A percentile compares a stretch with the other conserved stretches of the same genome.
These are phyloP conservation scores for Arctium minus DNA, from an alignment of 129 eudicot genomes.

Conservation along the genomic window DNA sequence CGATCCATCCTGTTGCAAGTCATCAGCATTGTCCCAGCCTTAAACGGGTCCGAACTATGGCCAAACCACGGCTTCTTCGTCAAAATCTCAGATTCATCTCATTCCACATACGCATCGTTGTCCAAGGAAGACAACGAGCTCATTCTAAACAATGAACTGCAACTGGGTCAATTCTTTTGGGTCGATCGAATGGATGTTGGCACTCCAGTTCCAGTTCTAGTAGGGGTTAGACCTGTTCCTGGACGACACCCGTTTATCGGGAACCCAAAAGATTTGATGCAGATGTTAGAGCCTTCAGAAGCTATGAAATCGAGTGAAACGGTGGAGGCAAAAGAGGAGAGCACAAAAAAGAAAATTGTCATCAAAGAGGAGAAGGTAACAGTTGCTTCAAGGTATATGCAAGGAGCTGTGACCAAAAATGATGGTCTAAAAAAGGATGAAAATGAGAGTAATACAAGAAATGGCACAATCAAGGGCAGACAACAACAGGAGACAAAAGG, in stretches of 20 bases:
- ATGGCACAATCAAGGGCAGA: constrained; percentile 32
- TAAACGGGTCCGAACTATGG: constrained; percentile 78
- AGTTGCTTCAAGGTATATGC: constrained; percentile 95
- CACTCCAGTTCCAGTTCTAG: constrained; percentile 70
- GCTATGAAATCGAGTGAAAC: constrained; percentile 30
- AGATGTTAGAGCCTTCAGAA: constrained; percentile 69
- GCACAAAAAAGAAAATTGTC: constrained; percentile 51
- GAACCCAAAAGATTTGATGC: constrained; percentile 89
- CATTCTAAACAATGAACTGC: constrained; percentile 74
- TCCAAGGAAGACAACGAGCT: constrained; percentile 75
- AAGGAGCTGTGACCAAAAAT: constrained; percentile 42
- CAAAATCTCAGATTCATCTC: constrained; percentile 95
- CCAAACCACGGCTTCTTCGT: constrained; percentile 94
- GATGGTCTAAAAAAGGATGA: constrained; percentile 34
- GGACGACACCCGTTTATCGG: constrained; percentile 85
- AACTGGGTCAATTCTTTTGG: constrained; percentile 89
- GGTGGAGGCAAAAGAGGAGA: constrained; percentile 36
- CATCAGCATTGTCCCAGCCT: constrained; percentile 90
- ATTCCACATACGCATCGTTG: constrained; percentile 72
- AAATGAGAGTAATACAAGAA: constrained; percentile 33
- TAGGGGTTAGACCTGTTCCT: constrained; percentile 79
- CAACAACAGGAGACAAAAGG: constrained; percentile 47
- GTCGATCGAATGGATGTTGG: constrained; percentile 75
- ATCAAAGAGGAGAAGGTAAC: constrained; percentile 79
- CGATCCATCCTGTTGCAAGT: constrained; percentile 85